Conservation (phyloP, 1,284 basidiomycete genomes). For the Tilletia walkeri region DNA sequence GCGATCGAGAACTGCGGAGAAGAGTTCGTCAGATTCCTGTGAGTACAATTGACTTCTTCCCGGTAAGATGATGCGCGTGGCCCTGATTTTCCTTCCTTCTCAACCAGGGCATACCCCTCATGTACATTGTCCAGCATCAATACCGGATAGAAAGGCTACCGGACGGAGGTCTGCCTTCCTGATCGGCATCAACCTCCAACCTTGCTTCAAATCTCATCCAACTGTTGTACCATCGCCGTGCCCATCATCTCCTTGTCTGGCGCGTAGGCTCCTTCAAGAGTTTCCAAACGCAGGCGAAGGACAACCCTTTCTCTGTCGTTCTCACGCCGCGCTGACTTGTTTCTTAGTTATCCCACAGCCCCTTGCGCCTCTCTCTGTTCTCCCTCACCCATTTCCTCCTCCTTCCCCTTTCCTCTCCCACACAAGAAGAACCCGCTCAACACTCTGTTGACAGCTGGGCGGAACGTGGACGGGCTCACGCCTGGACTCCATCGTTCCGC, state of each 20-base stretch:
- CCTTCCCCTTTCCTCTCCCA: not conserved
- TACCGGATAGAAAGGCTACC: conserved; percentile 52
- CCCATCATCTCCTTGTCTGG: too few species aligned
- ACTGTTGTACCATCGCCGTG: too few species aligned
- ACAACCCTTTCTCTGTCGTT: too few species aligned
- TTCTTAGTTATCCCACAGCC: too few species aligned
- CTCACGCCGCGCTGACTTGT: too few species aligned
- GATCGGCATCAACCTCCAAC: not conserved
- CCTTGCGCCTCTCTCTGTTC: not conserved
- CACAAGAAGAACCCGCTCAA: not conserved
- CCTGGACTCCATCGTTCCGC: not conserved
- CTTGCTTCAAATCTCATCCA: too few species aligned
- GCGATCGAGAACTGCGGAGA: conserved; percentile 88
- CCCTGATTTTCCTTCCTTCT: not conserved
- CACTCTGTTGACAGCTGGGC: conserved; percentile 18
- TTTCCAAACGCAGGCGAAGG: too few species aligned
- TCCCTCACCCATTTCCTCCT: not conserved
- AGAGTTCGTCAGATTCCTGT: conserved; percentile 73
- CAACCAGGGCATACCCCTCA: conserved; percentile 48
- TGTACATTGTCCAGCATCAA: conserved; percentile 51
- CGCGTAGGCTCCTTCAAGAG: too few species aligned
- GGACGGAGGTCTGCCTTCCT: conserved; percentile 46
- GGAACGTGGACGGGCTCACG: not conserved
- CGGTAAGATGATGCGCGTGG: not conserved
- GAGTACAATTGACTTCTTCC: conserved; percentile 25